Conservation (phyloP, 192 early-diverging fungal genomes). For the Spizellomyces punctatus region DNA sequence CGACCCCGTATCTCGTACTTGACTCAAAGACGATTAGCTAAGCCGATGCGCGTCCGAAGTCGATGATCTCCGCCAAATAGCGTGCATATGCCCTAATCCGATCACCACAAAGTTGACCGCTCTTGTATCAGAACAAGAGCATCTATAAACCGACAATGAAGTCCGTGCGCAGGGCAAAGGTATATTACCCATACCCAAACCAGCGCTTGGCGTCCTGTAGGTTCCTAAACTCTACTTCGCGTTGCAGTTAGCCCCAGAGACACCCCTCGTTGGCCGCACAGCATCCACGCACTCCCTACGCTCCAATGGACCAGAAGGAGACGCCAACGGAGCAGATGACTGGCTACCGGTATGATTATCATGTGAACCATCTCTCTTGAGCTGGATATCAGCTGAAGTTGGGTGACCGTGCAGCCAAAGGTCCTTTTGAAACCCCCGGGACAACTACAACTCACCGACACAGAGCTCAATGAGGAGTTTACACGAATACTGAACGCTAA, state of each 20-base stretch:
- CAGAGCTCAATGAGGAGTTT: slow-evolving; percentile 62
- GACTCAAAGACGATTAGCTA: no score
- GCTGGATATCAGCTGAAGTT: neutral
- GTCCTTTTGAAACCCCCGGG: slow-evolving; percentile 60
- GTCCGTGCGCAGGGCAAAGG: slow-evolving; percentile 23
- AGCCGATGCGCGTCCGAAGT: no score
- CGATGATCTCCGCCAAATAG: no score
- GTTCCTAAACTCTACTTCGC: neutral
- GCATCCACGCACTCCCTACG: slow-evolving; percentile 47
- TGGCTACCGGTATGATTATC: slow-evolving; percentile 54
- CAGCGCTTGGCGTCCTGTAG: no score
- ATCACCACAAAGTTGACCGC: no score
- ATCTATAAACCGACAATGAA: slow-evolving; percentile 3
- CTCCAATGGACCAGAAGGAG: slow-evolving; percentile 32
- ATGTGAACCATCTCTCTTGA: neutral
- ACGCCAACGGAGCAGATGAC: slow-evolving; percentile 43
- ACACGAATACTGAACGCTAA: slow-evolving; percentile 68
- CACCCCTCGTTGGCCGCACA: slow-evolving; percentile 26
- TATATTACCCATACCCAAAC: neutral
- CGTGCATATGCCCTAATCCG: no score
- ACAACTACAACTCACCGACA: slow-evolving; percentile 56
- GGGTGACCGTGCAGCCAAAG: slow-evolving; percentile 49
- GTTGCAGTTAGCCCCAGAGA: slow-evolving; percentile 14
- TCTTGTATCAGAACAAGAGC: no score
- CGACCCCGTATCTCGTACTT: no score